These are phyloP conservation scores for Meripilus lineatus DNA, from an alignment of 1,284 basidiomycete species.

Conservation along the genomic window DNA sequence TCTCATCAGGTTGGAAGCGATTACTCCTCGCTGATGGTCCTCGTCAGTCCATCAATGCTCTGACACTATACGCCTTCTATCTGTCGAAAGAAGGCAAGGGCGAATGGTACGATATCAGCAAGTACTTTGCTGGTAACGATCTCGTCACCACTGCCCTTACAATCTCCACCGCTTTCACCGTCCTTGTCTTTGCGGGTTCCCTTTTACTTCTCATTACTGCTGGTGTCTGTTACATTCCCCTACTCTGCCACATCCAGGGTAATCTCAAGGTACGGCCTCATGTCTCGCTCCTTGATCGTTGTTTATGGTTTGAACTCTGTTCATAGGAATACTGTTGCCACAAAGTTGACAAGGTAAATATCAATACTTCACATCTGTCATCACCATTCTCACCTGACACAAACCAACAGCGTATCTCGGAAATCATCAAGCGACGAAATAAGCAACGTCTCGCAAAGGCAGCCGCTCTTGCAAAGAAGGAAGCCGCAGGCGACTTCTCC, in stretches of 20 bases:
- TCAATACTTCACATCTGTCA: background rate
- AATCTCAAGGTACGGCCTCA: slow-evolving; percentile 73
- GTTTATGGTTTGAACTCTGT: slow-evolving; percentile 10
- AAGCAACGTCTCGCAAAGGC: slow-evolving; percentile 83
- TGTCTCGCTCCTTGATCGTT: slow-evolving; percentile 2
- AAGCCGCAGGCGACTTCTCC: slow-evolving; percentile 85
- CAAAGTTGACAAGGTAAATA: slow-evolving; percentile 89
- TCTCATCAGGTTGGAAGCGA: slow-evolving; percentile 84
- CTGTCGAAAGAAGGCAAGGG: slow-evolving; percentile 67
- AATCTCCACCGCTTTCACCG: slow-evolving; percentile 88
- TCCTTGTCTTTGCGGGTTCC: slow-evolving; percentile 82
- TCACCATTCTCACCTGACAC: background rate
- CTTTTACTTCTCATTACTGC: slow-evolving; percentile 80
- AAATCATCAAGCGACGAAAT: slow-evolving; percentile 89
- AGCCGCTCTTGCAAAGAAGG: slow-evolving; percentile 81
- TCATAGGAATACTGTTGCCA: slow-evolving; percentile 94
- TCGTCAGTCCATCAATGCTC: slow-evolving; percentile 93
- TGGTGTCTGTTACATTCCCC: slow-evolving; percentile 85
- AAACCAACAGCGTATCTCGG: slow-evolving; percentile 75
- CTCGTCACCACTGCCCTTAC: slow-evolving; percentile 81
- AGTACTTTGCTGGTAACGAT: slow-evolving; percentile 66
- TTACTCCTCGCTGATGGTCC: slow-evolving; percentile 94
- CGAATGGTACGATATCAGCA: slow-evolving; percentile 61
- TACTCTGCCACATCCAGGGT: slow-evolving; percentile 92
- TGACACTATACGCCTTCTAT: slow-evolving; percentile 91